Evolutionary conservation across 2,329 filamentous ascomycete genomes (phyloP).

Genomic region (Botrytis porri): DNA sequence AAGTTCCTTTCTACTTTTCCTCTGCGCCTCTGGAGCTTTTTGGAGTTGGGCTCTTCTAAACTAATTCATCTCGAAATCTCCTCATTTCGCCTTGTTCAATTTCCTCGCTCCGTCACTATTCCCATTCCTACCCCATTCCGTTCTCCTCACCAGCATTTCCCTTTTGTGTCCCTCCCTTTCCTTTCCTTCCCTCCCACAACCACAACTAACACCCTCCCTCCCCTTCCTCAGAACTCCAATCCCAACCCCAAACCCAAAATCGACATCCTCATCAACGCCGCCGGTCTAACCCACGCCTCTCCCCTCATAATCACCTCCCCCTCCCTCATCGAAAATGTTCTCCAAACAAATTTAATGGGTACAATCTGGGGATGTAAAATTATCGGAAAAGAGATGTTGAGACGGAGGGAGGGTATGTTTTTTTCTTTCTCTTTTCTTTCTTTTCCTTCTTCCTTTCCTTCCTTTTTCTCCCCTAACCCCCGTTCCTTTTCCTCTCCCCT

Average conservation of each 20-base stretch:
- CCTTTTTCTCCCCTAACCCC: neutral
- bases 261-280: slow-evolving; percentile 73
- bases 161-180: too few relatives aligned
- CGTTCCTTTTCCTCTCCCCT: neutral
- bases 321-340: slow-evolving; percentile 51
- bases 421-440: neutral
- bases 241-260: slow-evolving; percentile 31
- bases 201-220: neutral
- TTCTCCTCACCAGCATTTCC: neutral
- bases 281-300: slow-evolving; percentile 66
- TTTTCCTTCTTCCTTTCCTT: neutral
- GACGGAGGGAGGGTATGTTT: slow-evolving; percentile 35
- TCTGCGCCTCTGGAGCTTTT: neutral
- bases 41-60: neutral
- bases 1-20: neutral
- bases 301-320: slow-evolving; percentile 57
- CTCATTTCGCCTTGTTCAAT: too few relatives aligned
- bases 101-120: neutral
- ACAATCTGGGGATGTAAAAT: slow-evolving; percentile 61
- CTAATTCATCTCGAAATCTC: too few relatives aligned
- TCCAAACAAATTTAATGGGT: slow-evolving; percentile 68
- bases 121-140: neutral
- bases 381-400: slow-evolving; percentile 49
- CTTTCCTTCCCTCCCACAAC: neutral
- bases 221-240: neutral